Percentiles rank a stretch among this genome's conserved stretches.
phyloP scores from a whole-genome alignment of 108 stramenopile genomes.

The Phaeodactylum tricornutum region DNA sequence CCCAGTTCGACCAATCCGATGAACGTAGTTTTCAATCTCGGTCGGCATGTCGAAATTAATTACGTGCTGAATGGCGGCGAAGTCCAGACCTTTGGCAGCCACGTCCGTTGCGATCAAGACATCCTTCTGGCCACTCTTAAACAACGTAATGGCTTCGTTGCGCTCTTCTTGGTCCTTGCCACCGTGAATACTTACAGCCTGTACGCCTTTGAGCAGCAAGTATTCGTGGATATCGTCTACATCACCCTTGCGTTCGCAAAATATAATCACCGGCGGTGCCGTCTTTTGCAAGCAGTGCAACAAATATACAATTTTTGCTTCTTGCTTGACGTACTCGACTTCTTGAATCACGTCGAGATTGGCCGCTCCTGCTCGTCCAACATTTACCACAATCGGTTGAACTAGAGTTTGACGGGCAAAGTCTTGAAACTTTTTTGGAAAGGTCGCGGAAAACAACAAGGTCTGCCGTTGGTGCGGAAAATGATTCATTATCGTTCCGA shows the following conservation, averaged over 20 bases:
- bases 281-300: slow-evolving; percentile 98
- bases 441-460: slow-evolving; percentile 94
- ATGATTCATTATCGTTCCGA: slow-evolving; percentile 93
- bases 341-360: slow-evolving; percentile 99
- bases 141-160: slow-evolving; percentile 88
- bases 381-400: slow-evolving; percentile 93
- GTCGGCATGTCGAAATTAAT: slow-evolving; percentile 99
- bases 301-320: slow-evolving; percentile 94
- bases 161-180: slow-evolving; percentile 98
- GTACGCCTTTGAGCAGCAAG: slow-evolving; percentile 94
- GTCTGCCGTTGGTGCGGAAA: slow-evolving; percentile 97
- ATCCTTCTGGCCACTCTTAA: slow-evolving; percentile 91
- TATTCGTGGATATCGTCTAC: slow-evolving; percentile 99
- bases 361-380: slow-evolving; percentile 96
- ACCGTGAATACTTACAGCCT: slow-evolving; percentile 97
- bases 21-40: slow-evolving; percentile 97
- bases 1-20: slow-evolving; percentile 97
- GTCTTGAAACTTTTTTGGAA: slow-evolving; percentile 98
- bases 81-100: slow-evolving; percentile 99
- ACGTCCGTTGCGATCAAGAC: slow-evolving; percentile 97
- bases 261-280: slow-evolving; percentile 96
- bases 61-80: slow-evolving; percentile 96
- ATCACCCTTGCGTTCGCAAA: slow-evolving; percentile 94
- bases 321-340: slow-evolving; percentile 98
- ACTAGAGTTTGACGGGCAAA: slow-evolving; percentile 96